A percentile compares a stretch with the other conserved stretches of the same genome.
Evolutionary conservation across 257 asterid genomes (phyloP).

Genomic region (Ehretia macrophylla): DNA sequence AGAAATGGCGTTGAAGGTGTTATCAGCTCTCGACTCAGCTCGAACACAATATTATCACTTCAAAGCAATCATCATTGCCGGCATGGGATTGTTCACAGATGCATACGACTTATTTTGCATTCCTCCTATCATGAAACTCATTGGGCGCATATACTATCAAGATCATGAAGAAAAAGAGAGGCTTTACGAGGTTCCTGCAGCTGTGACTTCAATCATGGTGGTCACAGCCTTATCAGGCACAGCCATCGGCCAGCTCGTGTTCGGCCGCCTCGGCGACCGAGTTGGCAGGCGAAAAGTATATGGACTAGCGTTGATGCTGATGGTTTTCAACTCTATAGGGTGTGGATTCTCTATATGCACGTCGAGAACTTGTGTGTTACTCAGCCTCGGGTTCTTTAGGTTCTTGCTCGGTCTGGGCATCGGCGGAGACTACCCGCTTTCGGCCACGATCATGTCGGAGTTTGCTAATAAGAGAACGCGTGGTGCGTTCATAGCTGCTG

Average conservation of each 20-base stretch:
- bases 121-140: conserved; percentile 49
- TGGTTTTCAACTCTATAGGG: conserved; percentile 45
- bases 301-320: conserved; percentile 40
- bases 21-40: conserved; percentile 51
- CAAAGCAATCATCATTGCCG: conserved; percentile 53
- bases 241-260: conserved; percentile 39
- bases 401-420: conserved; percentile 49
- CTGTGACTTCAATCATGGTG: conserved; percentile 30
- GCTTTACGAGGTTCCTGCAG: conserved; percentile 19
- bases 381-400: conserved; percentile 43
- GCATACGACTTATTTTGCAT: conserved; percentile 59
- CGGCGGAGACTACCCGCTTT: conserved; percentile 59
- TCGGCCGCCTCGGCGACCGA: conserved; percentile 50
- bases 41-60: conserved; percentile 50
- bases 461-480: conserved; percentile 47
- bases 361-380: conserved; percentile 38
- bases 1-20: conserved; percentile 49
- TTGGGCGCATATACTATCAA: conserved; percentile 40
- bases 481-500: conserved; percentile 59
- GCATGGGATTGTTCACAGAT: conserved; percentile 63
- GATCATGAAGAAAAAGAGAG: background rate
- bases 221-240: conserved; percentile 47
- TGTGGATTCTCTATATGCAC: conserved; percentile 51
- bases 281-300: conserved; percentile 48
- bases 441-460: conserved; percentile 70